phyloP scores from a whole-genome alignment of 768 basidiomycete species.

The Dentipellis fragilis region DNA sequence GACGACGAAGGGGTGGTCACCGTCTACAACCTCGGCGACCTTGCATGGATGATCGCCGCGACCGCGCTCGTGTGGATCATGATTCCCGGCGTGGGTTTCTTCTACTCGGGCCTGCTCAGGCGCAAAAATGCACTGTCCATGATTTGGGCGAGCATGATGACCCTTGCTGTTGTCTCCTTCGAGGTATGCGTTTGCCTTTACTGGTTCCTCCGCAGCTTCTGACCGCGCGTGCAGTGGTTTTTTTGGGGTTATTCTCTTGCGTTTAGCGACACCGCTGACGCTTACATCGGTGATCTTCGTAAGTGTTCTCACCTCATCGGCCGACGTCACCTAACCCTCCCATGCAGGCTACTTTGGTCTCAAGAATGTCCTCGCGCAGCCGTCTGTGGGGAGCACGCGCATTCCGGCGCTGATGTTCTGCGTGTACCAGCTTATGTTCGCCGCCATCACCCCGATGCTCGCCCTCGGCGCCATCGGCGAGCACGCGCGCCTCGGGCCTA shows the following conservation, averaged over 20 bases:
- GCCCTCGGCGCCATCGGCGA: constrained; percentile 92
- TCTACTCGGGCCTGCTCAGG: constrained; percentile 85
- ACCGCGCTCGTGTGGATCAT: constrained; percentile 73
- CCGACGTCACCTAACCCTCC: neutral
- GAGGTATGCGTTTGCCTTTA: constrained; percentile 36
- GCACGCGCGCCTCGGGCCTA: constrained; percentile 74
- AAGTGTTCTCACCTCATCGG: constrained; percentile 17
- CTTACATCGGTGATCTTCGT: constrained; percentile 85
- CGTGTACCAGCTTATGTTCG: constrained; percentile 88
- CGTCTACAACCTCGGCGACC: constrained; percentile 53
- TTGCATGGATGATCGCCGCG: constrained; percentile 59
- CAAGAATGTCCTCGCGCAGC: constrained; percentile 63
- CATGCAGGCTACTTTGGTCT: constrained; percentile 70
- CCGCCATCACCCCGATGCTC: constrained; percentile 82
- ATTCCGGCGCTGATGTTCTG: constrained; percentile 72
- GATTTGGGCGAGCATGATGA: constrained; percentile 74
- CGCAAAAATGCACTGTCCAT: constrained; percentile 91
- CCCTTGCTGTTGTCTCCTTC: constrained; percentile 72
- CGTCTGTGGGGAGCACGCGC: constrained; percentile 60
- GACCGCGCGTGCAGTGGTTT: constrained; percentile 61
- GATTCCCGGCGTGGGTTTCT: constrained; percentile 66
- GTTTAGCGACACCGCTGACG: constrained; percentile 66
- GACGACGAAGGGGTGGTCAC: constrained; percentile 13
- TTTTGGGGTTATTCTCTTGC: constrained; percentile 96
- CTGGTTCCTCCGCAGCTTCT: neutral